phyloP scores from a whole-genome alignment of 176 grass and related monocot genomes.

The Zizania latifolia region DNA sequence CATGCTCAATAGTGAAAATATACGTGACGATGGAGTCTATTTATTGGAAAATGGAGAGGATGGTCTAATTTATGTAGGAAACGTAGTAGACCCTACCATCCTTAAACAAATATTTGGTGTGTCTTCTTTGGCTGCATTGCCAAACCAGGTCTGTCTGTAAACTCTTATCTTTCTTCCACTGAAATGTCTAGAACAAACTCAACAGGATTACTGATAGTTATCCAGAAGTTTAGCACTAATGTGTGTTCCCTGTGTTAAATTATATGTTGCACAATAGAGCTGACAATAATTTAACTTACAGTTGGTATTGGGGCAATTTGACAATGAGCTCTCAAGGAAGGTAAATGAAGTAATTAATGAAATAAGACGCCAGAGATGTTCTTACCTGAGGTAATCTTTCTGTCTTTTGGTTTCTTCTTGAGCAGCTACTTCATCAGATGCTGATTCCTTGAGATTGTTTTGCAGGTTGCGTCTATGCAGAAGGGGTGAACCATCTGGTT shows the following conservation, averaged over 20 bases:
- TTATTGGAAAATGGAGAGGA: conserved; percentile 92
- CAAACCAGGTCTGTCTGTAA: conserved; percentile 50
- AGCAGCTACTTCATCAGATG: neutral
- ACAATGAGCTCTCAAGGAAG: conserved; percentile 75
- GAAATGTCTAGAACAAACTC: neutral
- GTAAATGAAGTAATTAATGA: conserved; percentile 73
- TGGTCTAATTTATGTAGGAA: conserved; percentile 74
- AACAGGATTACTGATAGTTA: neutral
- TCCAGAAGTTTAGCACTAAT: neutral
- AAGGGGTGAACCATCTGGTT: conserved; percentile 83
- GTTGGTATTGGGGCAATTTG: conserved; percentile 68
- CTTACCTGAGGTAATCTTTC: conserved; percentile 54
- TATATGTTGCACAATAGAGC: neutral
- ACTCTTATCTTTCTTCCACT: neutral
- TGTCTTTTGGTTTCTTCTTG: neutral
- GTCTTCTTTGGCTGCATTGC: conserved; percentile 53
- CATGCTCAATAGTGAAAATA: conserved; percentile 73
- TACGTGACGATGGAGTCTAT: conserved; percentile 69
- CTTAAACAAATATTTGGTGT: conserved; percentile 69
- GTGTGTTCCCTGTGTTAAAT: neutral
- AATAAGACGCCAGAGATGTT: conserved; percentile 82
- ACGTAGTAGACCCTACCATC: conserved; percentile 40
- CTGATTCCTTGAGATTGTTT: conserved; percentile 26
- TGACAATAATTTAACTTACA: conserved; percentile 31
- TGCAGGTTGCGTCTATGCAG: conserved; percentile 66